These are phyloP conservation scores for Tephrocybe sp. DNA, from an alignment of 768 basidiomycete species.

Conservation along the genomic window DNA sequence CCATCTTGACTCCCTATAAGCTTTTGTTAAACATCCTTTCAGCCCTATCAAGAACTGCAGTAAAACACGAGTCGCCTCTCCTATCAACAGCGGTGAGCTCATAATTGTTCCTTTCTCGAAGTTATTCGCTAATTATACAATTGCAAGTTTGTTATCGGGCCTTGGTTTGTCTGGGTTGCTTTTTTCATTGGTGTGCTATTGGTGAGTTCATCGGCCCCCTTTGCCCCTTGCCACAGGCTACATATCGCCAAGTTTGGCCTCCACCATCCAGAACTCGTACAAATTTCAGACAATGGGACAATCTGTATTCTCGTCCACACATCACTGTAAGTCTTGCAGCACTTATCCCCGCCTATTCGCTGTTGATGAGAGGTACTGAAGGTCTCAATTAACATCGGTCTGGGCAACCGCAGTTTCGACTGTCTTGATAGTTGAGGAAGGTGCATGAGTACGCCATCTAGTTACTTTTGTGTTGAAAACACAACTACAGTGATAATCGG, in stretches of 20 bases:
- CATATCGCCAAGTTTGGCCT: slow-evolving; percentile 20
- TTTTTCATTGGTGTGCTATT: slow-evolving; percentile 22
- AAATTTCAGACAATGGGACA: slow-evolving; percentile 25
- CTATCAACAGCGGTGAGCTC: slow-evolving; percentile 16
- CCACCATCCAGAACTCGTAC: slow-evolving; percentile 19
- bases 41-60: slow-evolving; percentile 23
- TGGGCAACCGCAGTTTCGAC: slow-evolving; percentile 20
- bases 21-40: slow-evolving; percentile 25
- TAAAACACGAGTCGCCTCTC: slow-evolving; percentile 15
- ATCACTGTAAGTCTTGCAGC: slow-evolving; percentile 15
- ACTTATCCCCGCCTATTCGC: neutral
- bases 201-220: slow-evolving; percentile 13
- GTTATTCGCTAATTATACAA: neutral
- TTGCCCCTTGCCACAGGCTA: neutral
- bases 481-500: slow-evolving; percentile 19
- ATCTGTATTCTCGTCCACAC: slow-evolving; percentile 25
- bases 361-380: slow-evolving; percentile 2
- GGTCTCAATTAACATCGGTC: slow-evolving; percentile 25
- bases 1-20: slow-evolving; percentile 9
- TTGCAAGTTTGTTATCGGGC: slow-evolving; percentile 21
- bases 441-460: slow-evolving; percentile 12
- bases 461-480: neutral
- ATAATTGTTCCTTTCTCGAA: neutral
- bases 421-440: slow-evolving; percentile 23
- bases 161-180: slow-evolving; percentile 28